phyloP scores from a whole-genome alignment of 345 rosid species.

The Euphorbia tirucalli region DNA sequence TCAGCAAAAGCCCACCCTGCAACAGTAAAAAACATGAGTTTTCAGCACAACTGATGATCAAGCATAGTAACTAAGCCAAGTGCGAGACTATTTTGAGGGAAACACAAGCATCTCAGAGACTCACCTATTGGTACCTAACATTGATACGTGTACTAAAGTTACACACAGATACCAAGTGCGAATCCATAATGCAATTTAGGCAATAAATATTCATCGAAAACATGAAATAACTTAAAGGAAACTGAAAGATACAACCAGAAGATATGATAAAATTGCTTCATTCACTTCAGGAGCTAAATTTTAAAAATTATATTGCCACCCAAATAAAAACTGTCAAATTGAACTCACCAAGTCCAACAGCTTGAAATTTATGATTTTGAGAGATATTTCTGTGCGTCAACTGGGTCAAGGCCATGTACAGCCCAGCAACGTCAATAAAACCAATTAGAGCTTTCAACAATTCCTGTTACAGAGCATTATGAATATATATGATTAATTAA shows the following conservation, averaged over 20 bases:
- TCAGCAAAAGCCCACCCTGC: slow-evolving; percentile 99
- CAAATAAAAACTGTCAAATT: no score
- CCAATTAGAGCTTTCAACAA: slow-evolving; percentile 89
- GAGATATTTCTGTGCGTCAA: slow-evolving; percentile 94
- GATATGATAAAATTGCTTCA: no score
- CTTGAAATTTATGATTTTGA: slow-evolving; percentile 95
- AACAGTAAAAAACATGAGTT: slow-evolving; percentile 7
- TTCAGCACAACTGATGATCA: neutral
- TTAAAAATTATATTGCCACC: no score
- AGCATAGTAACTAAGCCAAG: neutral
- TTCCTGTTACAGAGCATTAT: slow-evolving; percentile 48
- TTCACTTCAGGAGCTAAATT: no score
- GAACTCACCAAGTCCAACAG: slow-evolving; percentile 97
- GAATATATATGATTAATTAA: slow-evolving; percentile 3
- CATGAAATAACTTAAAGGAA: neutral
- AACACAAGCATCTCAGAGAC: neutral
- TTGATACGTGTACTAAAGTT: neutral
- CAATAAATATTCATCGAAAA: neutral
- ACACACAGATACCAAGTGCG: neutral
- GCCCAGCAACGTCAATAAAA: slow-evolving; percentile 94
- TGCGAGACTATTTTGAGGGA: neutral
- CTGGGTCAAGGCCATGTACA: slow-evolving; percentile 86
- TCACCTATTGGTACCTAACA: neutral
- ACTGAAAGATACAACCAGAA: no score
- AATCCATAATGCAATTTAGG: no score